phyloP scores from a whole-genome alignment of 176 grass and related monocot species.

The Secale cereale region DNA sequence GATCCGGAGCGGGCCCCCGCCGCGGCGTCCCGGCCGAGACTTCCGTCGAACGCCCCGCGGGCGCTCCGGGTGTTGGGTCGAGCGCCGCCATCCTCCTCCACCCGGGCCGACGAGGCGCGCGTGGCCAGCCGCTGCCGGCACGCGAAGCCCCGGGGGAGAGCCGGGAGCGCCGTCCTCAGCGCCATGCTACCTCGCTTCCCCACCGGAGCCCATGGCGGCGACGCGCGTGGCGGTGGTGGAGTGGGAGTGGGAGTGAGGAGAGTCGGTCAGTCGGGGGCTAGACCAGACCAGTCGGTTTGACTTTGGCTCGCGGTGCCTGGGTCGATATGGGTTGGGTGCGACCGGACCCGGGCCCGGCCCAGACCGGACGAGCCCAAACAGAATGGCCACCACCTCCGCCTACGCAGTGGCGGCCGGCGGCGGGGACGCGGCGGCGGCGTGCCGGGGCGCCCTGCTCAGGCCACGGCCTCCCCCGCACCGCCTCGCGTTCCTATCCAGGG shows the following conservation, averaged over 20 bases:
- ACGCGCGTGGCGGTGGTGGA: background rate
- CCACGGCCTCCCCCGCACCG: background rate
- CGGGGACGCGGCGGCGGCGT: background rate
- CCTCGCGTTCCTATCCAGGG: background rate
- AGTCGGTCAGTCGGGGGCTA: background rate
- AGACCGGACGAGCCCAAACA: background rate
- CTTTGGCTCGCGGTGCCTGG: background rate
- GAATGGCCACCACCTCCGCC: slow-evolving; percentile 25
- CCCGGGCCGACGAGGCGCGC: background rate
- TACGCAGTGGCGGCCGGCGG: background rate
- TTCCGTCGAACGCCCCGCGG: slow-evolving; percentile 51
- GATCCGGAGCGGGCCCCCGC: background rate
- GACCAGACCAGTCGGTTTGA: background rate
- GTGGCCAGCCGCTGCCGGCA: background rate
- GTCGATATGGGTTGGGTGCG: background rate
- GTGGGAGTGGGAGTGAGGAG: background rate
- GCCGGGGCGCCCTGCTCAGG: background rate
- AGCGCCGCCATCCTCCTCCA: background rate
- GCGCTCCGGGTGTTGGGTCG: background rate
- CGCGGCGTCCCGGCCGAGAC: background rate
- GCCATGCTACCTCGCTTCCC: slow-evolving; percentile 7
- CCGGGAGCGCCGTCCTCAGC: background rate
- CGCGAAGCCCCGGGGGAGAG: background rate
- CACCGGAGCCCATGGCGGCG: background rate
- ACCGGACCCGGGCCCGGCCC: background rate